These are phyloP conservation scores for Lanmaoa rubissima DNA, from an alignment of 768 basidiomycete species.

Conservation along the genomic window DNA sequence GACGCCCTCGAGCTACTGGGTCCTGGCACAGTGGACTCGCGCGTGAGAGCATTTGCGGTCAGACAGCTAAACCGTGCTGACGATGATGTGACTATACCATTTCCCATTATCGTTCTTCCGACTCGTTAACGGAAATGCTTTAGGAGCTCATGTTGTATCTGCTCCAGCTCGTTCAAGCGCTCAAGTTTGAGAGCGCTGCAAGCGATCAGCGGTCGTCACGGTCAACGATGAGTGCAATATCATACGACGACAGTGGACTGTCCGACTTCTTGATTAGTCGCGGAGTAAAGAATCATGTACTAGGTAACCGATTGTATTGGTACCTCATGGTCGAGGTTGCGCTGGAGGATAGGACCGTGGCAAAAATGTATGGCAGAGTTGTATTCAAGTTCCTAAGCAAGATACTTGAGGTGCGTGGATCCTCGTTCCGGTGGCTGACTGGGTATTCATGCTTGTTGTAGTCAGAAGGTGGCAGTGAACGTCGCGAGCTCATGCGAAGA, in stretches of 20 bases:
- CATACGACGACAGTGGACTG: constrained; percentile 89
- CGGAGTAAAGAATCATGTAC: constrained; percentile 75
- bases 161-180: constrained; percentile 93
- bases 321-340: constrained; percentile 97
- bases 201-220: constrained; percentile 76
- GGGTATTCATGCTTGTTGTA: constrained; percentile 26
- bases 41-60: constrained; percentile 93
- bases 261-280: constrained; percentile 89
- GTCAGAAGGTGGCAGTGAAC: constrained; percentile 74
- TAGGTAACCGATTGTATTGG: constrained; percentile 95
- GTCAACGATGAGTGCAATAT: constrained; percentile 68
- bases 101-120: neutral
- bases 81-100: constrained; percentile 69
- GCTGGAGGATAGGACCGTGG: constrained; percentile 78
- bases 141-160: constrained; percentile 93
- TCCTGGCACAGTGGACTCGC: constrained; percentile 83
- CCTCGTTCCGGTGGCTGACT: neutral
- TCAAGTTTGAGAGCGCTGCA: constrained; percentile 89
- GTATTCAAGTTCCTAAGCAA: constrained; percentile 89
- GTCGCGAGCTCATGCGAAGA: constrained; percentile 84
- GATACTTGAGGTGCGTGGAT: constrained; percentile 68
- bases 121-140: neutral
- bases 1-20: constrained; percentile 95
- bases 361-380: constrained; percentile 91
- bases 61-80: constrained; percentile 87